Percentiles rank a stretch among this genome's conserved stretches.
These are phyloP conservation scores for Stygiomarasmius scandens DNA, from an alignment of 1,284 basidiomycete species.

Conservation along the genomic window DNA sequence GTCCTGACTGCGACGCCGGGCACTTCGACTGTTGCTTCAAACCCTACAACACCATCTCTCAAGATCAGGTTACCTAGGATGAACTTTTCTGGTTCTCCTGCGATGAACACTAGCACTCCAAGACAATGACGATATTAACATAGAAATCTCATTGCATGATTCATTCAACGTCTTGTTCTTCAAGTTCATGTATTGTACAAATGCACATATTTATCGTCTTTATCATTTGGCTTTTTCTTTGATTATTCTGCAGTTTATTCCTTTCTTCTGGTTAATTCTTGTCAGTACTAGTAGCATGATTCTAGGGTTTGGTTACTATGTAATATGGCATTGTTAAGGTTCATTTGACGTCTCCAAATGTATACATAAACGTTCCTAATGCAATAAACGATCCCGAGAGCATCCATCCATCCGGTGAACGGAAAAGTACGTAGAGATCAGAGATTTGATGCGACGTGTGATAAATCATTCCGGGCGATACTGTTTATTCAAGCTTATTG, in stretches of 20 bases:
- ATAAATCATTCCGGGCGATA: no score
- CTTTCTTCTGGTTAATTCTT: not conserved
- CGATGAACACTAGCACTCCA: not conserved
- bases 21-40: constrained; percentile 1
- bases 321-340: no score
- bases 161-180: not conserved
- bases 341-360: no score
- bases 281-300: no score
- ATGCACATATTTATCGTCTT: not conserved
- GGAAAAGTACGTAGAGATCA: no score
- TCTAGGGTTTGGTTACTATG: no score
- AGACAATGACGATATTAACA: no score
- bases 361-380: no score
- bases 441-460: no score
- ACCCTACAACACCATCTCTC: constrained; percentile 42
- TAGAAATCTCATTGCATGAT: not conserved
- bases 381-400: no score
- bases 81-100: constrained; percentile 21
- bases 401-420: no score
- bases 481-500: not conserved
- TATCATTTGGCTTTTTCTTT: not conserved
- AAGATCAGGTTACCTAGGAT: constrained; percentile 62
- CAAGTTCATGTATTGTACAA: not conserved
- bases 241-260: not conserved
- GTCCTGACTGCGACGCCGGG: constrained; percentile 25